These are phyloP conservation scores for Arabis hirsuta DNA, from an alignment of 345 rosid species.

Conservation along the genomic window DNA sequence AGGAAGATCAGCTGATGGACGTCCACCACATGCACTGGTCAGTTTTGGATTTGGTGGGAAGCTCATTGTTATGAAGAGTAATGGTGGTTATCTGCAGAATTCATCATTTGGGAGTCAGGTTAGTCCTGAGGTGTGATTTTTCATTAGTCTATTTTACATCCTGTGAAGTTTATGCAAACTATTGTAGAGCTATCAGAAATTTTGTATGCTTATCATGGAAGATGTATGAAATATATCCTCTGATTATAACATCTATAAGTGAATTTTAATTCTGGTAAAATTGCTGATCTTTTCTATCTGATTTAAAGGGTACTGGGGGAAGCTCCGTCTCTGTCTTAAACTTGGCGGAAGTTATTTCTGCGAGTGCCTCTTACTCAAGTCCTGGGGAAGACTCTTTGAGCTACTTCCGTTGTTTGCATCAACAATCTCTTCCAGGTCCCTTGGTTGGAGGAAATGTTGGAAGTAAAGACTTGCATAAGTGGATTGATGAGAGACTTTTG, in stretches of 20 bases:
- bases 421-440: constrained; percentile 89
- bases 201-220: neutral
- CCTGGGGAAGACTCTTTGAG: constrained; percentile 50
- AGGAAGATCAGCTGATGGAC: constrained; percentile 88
- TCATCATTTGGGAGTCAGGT: constrained; percentile 79
- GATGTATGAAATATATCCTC: constrained; percentile 10
- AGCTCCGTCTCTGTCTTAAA: constrained; percentile 70
- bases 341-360: constrained; percentile 70
- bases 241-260: constrained; percentile 6
- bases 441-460: constrained; percentile 94
- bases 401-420: constrained; percentile 74
- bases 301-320: constrained; percentile 61
- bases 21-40: constrained; percentile 93
- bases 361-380: constrained; percentile 47
- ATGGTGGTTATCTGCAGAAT: constrained; percentile 47
- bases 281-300: constrained; percentile 44
- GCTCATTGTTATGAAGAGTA: constrained; percentile 76
- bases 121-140: constrained; percentile 39
- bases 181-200: neutral
- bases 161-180: constrained; percentile 11
- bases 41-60: constrained; percentile 98
- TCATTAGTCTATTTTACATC: constrained; percentile 14
- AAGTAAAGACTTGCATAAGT: constrained; percentile 85
- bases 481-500: constrained; percentile 89
- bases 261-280: constrained; percentile 10